A percentile compares a stretch with the other conserved stretches of the same genome.
Evolutionary conservation across 306 rosid genomes (phyloP).

Genomic region (Casuarina glauca): DNA sequence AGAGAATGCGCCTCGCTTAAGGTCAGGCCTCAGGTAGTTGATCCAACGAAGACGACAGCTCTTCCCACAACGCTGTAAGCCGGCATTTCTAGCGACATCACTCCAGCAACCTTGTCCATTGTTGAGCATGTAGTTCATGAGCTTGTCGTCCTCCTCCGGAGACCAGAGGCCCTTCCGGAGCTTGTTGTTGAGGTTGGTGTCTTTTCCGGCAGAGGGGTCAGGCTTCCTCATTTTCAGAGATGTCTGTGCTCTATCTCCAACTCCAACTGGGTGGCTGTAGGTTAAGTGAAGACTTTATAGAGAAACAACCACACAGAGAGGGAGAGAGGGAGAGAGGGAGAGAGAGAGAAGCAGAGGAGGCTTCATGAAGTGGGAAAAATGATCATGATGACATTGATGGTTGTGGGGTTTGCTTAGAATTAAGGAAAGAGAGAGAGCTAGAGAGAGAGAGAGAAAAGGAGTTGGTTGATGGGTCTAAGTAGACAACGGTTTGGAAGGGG

Average conservation of each 20-base stretch:
- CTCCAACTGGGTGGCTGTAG: constrained; percentile 54
- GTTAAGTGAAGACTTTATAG: constrained; percentile 47
- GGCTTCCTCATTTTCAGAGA: constrained; percentile 72
- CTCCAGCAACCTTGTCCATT: constrained; percentile 95
- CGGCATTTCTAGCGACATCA: constrained; percentile 89
- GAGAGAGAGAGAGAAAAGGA: constrained; percentile 15
- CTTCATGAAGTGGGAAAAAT: constrained; percentile 75
- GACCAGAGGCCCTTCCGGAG: constrained; percentile 93
- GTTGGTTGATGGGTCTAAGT: constrained; percentile 96
- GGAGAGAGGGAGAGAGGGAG: constrained; percentile 6
- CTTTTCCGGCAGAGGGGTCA: constrained; percentile 30
- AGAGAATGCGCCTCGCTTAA: constrained; percentile 85
- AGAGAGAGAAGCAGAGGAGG: constrained; percentile 45
- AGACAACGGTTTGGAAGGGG: constrained; percentile 95
- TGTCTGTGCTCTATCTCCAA: constrained; percentile 11
- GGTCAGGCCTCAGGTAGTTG: constrained; percentile 92
- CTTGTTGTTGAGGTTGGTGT: constrained; percentile 34
- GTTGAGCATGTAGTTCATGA: constrained; percentile 71
- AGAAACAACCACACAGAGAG: constrained; percentile 23
- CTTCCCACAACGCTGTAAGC: constrained; percentile 86
- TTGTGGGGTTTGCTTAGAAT: constrained; percentile 96
- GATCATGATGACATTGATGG: constrained; percentile 64
- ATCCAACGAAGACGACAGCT: constrained; percentile 94
- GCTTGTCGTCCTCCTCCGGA: constrained; percentile 89
- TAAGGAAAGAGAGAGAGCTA: constrained; percentile 53